Percentiles rank a stretch among this genome's conserved stretches.
These are phyloP conservation scores for Melaleuca quinquenervia DNA, from an alignment of 345 rosid genomes.

Conservation along the genomic window DNA sequence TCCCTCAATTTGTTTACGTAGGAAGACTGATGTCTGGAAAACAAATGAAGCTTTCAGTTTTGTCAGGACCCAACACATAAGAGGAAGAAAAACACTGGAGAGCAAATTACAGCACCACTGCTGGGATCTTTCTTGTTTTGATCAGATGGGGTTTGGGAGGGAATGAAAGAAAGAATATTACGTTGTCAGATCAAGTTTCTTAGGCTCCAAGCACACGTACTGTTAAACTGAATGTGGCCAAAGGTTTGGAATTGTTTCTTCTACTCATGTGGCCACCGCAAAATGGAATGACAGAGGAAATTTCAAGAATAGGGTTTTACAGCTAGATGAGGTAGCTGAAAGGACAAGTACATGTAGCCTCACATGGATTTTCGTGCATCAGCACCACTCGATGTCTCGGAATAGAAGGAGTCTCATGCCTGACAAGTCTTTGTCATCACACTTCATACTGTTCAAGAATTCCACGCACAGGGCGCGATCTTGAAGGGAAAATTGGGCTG, in stretches of 20 bases:
- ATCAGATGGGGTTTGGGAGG: background rate
- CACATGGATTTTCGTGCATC: background rate
- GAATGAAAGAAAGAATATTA: background rate
- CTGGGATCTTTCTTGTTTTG: background rate
- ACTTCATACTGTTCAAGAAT: background rate
- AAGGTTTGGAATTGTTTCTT: background rate
- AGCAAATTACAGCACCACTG: background rate
- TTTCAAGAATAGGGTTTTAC: background rate
- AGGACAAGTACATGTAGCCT: background rate
- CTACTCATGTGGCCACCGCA: background rate
- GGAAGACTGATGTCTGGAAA: background rate
- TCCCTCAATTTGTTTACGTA: background rate
- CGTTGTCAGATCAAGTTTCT: background rate
- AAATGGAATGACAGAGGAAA: background rate
- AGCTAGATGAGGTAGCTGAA: background rate
- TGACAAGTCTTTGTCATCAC: background rate
- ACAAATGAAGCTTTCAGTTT: background rate
- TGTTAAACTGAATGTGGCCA: background rate
- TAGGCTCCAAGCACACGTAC: background rate
- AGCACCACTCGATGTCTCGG: background rate
- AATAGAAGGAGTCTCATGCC: background rate
- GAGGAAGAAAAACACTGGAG: background rate
- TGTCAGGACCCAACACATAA: background rate
- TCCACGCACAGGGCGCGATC: background rate
- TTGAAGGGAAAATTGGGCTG: background rate